Base-by-base conservation (phyloP, 192 early-diverging fungal species). In the Coemansia nantahalensis region DNA sequence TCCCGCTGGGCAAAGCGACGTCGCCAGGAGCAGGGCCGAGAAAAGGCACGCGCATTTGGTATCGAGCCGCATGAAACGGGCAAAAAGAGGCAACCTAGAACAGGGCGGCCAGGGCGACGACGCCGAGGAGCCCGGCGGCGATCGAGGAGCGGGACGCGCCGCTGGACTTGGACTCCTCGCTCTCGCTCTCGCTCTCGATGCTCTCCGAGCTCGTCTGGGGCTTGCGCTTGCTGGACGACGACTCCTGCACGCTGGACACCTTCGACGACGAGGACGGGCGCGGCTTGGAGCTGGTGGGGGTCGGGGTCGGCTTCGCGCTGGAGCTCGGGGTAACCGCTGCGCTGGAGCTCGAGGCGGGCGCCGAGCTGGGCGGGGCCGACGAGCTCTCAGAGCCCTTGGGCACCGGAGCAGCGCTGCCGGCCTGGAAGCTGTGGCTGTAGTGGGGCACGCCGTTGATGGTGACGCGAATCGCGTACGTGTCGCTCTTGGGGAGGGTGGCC, bases 341-440 rank as follows among this genome's bases (percentile, higher is more conserved):
- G 8, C 8, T 48, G 51, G 41, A 11, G 21, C 22, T 26, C 10
- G 52, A 33, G 22, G 62, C 46, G 11, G 47, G 7, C 19, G 52
- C 11, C 11, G 10, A 33, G 21, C 46, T 67, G 41, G n/a, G n/a
- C n/a, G n/a, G n/a, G n/a, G n/a, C n/a, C n/a, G n/a, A n/a, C n/a
- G n/a, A n/a, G n/a, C 51, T 48, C 2, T 3, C 37, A 4, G 62
- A 44, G 4, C 26, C 31, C 31, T 32, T 32, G 31, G 31, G 31
- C 8, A 9, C 5, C 1, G 10, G 2, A 3, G 31, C 8, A 9
- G 34, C 44, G 45, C 56, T 44, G 24, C 61, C 65, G 16, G 62
- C 72, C 38, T 44, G 21, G 54, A 76, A 76, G 34, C 26, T 41
- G 49, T 76, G 72, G 65, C 72, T 76, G 65, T 76, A 76, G 65